Base-by-base conservation (phyloP, 2,329 filamentous ascomycete species). In the Colletotrichum karsti region DNA sequence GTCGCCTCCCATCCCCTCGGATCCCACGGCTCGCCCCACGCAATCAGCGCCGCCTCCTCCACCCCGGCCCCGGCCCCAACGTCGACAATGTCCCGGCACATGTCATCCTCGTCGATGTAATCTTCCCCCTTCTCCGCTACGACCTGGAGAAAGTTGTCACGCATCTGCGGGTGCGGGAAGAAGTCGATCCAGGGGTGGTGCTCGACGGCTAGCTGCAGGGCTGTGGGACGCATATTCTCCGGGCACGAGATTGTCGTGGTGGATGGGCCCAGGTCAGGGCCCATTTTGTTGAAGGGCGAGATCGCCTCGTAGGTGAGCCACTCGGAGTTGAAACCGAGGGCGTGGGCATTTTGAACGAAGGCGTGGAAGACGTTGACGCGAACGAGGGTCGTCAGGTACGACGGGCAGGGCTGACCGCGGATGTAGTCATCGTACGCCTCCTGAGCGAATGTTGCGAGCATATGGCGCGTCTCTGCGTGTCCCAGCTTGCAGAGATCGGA, bases 11-110 rank as follows among this genome's bases (percentile, higher is more conserved):
- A 88, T 9, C 78, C 81, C 0, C 69, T 67, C 3, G 76, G 62
- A 37, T 86, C 78, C 75, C 79, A 82, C 0, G 84, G 77, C 6
- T 84, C 81, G 0, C 83, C 82, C 85, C 85, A 87, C 13, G 66
- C 72, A 28, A 63, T 72, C 42, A 67, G 53, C 56, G 48, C 72
- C 35, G 51, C 50, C 4, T 62, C 59, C 22, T 71, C 69, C 12
- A 57, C 55, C 18, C 67, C 67, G 3, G 48, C 55, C 18, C 42
- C 51, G 20, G 46, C 68, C 13, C 65, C 68, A 7, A 67, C 42
- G 28, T 70, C 67, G 4, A 71, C 57, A 8, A 70, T 50, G 30
- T 70, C 68, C 20, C 50, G 59, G n/a, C 68, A 70, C 39, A 70
- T 46, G 12, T 63, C 65, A 12, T 70, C 64, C 24, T 70, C 68